phyloP scores from a whole-genome alignment of 1,139 yeast genomes.

The Pichia cactophila region DNA sequence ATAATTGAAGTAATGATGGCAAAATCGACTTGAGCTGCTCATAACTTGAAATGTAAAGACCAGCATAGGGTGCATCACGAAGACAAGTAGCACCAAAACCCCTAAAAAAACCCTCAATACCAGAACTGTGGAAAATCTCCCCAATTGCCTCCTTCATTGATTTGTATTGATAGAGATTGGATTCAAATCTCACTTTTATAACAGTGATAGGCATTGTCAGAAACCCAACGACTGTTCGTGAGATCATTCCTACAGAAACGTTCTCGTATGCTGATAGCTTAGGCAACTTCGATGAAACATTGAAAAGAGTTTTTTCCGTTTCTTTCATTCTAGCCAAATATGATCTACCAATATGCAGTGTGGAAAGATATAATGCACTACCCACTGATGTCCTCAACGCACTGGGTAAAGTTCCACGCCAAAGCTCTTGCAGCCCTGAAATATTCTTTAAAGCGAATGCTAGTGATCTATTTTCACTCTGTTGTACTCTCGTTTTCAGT shows the following conservation, averaged over 20 bases:
- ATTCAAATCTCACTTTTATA: constrained; percentile 83
- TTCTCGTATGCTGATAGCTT: constrained; percentile 65
- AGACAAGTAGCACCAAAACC: constrained; percentile 86
- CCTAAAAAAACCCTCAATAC: constrained; percentile 64
- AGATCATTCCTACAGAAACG: constrained; percentile 65
- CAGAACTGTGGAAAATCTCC: constrained; percentile 46
- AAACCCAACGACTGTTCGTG: constrained; percentile 77
- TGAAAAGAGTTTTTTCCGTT: constrained; percentile 2
- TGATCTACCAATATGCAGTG: constrained; percentile 56
- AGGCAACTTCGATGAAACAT: constrained; percentile 46
- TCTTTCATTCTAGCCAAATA: constrained; percentile 35
- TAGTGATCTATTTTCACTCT: constrained; percentile 39
- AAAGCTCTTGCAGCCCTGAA: constrained; percentile 46
- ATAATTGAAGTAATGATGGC: constrained; percentile 15
- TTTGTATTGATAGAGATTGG: constrained; percentile 61
- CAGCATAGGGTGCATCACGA: constrained; percentile 95
- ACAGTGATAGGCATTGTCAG: constrained; percentile 97
- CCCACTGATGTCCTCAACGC: constrained; percentile 87
- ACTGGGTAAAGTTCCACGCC: constrained; percentile 94
- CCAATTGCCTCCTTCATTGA: constrained; percentile 57
- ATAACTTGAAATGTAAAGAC: constrained; percentile 77
- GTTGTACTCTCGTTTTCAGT: constrained; percentile 85
- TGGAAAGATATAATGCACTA: constrained; percentile 75
- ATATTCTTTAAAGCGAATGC: constrained; percentile 39
- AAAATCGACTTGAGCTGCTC: constrained; percentile 53